phyloP scores from a whole-genome alignment of 208 protist species.

The Leptomonas seymouri region DNA sequence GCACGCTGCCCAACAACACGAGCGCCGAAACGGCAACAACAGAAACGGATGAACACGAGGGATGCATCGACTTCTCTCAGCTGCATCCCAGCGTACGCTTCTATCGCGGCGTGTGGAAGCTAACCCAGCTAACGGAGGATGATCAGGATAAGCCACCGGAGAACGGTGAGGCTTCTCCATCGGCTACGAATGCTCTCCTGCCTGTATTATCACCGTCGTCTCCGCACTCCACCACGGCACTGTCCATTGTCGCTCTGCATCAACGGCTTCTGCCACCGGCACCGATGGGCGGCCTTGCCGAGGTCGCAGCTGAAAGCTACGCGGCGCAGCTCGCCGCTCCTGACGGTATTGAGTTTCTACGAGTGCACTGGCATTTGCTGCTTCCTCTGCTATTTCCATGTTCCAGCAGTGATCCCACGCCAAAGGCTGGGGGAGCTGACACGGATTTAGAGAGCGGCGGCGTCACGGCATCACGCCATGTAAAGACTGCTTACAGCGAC shows the following conservation, averaged over 20 bases:
- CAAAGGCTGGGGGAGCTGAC: neutral
- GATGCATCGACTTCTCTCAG: neutral
- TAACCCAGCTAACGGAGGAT: conserved; percentile 17
- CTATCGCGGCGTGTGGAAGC: conserved; percentile 52
- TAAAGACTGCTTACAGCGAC: no score
- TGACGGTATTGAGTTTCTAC: conserved; percentile 70
- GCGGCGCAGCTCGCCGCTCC: conserved; percentile 54
- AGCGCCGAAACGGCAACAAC: neutral
- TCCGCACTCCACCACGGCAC: neutral
- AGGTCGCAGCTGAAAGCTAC: conserved; percentile 66
- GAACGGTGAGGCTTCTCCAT: neutral
- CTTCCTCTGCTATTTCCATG: conserved; percentile 66
- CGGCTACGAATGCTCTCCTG: neutral
- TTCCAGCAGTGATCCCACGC: neutral
- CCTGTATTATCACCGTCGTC: neutral
- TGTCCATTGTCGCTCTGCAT: conserved; percentile 74
- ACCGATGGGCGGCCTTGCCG: conserved; percentile 24
- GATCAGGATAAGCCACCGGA: neutral
- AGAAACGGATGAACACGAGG: neutral
- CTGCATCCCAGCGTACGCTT: conserved; percentile 65
- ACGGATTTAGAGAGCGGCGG: no score
- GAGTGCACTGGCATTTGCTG: conserved; percentile 67
- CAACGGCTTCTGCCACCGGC: conserved; percentile 68
- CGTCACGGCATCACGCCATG: no score
- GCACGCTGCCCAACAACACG: neutral